phyloP scores from a whole-genome alignment of 164 flowering plant species.

The Macadamia tetraphylla region DNA sequence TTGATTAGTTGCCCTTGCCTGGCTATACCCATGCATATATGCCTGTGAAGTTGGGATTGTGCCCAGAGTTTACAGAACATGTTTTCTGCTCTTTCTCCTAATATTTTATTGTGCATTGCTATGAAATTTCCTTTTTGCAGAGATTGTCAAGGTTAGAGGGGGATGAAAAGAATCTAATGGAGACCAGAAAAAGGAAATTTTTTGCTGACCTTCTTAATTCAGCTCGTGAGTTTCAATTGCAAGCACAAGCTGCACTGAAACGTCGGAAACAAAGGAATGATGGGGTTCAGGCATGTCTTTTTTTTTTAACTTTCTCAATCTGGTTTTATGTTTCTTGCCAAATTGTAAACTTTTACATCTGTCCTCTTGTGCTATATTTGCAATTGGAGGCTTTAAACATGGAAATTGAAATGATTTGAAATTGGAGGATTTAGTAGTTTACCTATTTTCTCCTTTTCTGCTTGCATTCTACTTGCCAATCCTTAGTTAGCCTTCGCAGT shows the following conservation, averaged over 20 bases:
- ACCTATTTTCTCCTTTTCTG: background rate
- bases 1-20: too few species aligned
- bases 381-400: background rate
- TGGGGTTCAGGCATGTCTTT: conserved; percentile 58
- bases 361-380: background rate
- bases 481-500: background rate
- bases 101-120: background rate
- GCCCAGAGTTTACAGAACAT: background rate
- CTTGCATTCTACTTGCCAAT: background rate
- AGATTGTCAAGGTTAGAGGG: conserved; percentile 80
- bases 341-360: background rate
- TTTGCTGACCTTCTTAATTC: conserved; percentile 85
- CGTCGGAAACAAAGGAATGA: conserved; percentile 93
- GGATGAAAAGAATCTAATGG: conserved; percentile 75
- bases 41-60: background rate
- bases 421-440: background rate
- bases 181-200: conserved; percentile 79
- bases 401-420: conserved; percentile 2
- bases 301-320: background rate
- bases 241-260: conserved; percentile 74
- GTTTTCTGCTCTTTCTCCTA: background rate
- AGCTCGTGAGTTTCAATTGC: conserved; percentile 82
- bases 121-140: conserved; percentile 35
- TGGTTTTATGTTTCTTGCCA: background rate
- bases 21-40: too few species aligned